phyloP scores from a whole-genome alignment of 148 eudicot species.

The Dysphania ambrosioides region DNA sequence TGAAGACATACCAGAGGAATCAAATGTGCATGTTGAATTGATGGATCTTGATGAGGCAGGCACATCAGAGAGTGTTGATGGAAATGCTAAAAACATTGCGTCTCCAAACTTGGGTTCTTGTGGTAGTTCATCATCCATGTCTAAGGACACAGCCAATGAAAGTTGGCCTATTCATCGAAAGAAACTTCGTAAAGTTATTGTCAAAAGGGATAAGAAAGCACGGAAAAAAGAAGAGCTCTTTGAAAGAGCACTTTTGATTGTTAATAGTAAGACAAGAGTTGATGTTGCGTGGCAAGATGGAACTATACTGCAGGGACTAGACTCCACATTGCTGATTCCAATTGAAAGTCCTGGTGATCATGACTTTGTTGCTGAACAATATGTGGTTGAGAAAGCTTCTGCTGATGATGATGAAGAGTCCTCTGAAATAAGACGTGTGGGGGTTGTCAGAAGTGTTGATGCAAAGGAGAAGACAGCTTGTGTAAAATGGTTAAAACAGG shows the following conservation, averaged over 20 bases:
- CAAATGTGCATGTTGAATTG: slow-evolving; percentile 37
- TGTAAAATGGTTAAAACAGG: slow-evolving; percentile 87
- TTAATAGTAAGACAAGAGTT: slow-evolving; percentile 61
- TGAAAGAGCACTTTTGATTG: slow-evolving; percentile 77
- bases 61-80: slow-evolving; percentile 32
- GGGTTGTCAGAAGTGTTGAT: slow-evolving; percentile 88
- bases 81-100: slow-evolving; percentile 30
- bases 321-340: slow-evolving; percentile 71
- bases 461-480: slow-evolving; percentile 90
- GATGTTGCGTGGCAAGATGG: slow-evolving; percentile 99
- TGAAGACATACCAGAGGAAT: slow-evolving; percentile 40
- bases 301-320: slow-evolving; percentile 42
- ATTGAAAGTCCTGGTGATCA: slow-evolving; percentile 95
- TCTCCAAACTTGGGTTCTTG: slow-evolving; percentile 47
- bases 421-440: slow-evolving; percentile 70
- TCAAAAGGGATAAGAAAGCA: slow-evolving; percentile 72
- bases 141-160: slow-evolving; percentile 63
- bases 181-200: slow-evolving; percentile 83
- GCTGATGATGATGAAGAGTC: slow-evolving; percentile 59
- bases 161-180: slow-evolving; percentile 78
- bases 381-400: slow-evolving; percentile 90
- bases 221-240: slow-evolving; percentile 77
- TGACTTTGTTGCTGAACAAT: slow-evolving; percentile 92
- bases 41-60: slow-evolving; percentile 41
- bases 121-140: slow-evolving; percentile 47